Evolutionary conservation across 148 eudicot species (phyloP).

Genomic region (Vaccinium myrtillus): DNA sequence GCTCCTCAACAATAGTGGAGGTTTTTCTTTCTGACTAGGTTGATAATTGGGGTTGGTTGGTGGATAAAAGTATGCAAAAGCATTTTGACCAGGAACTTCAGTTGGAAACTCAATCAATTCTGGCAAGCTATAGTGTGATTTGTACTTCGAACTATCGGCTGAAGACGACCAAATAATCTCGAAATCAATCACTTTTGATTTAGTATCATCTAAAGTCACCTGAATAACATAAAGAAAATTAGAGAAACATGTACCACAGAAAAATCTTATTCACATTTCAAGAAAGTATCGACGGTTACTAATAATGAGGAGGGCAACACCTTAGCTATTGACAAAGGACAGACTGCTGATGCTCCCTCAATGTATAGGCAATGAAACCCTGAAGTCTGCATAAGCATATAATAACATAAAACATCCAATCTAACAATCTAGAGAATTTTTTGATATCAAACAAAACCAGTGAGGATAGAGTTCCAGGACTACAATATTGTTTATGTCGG

Average conservation of each 20-base stretch:
- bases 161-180: constrained; percentile 80
- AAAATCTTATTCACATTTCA: not conserved
- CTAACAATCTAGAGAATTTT: not conserved
- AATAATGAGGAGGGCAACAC: constrained; percentile 28
- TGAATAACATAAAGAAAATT: constrained; percentile 26
- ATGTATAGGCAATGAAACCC: constrained; percentile 55
- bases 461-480: constrained; percentile 8
- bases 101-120: constrained; percentile 92
- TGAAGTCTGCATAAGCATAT: constrained; percentile 45
- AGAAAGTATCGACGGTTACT: not conserved
- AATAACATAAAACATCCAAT: constrained; percentile 13
- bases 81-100: constrained; percentile 71
- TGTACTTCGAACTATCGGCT: constrained; percentile 53
- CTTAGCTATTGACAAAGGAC: constrained; percentile 88
- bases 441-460: constrained; percentile 8
- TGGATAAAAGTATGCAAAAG: constrained; percentile 90
- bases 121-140: constrained; percentile 69
- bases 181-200: constrained; percentile 54
- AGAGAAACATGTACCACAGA: not conserved
- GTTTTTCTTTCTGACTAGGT: constrained; percentile 68
- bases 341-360: constrained; percentile 82
- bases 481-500: constrained; percentile 83
- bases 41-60: constrained; percentile 72
- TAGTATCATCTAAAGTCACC: constrained; percentile 65
- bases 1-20: constrained; percentile 82